Base-by-base conservation (phyloP, 2,329 filamentous ascomycete species). In the Sporothrix phasma region DNA sequence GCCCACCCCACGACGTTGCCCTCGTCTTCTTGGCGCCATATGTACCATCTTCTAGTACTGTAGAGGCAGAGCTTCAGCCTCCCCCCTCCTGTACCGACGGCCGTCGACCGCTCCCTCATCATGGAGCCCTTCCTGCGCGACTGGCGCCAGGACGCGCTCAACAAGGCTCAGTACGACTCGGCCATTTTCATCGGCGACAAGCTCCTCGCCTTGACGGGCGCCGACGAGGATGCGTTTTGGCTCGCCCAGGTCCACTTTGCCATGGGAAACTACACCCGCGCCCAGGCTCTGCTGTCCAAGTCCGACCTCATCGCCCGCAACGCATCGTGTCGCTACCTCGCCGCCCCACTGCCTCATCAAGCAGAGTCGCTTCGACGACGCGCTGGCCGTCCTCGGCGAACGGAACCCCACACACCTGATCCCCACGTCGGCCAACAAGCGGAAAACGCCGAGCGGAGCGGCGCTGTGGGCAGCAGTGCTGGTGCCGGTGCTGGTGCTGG, bases 101-200 rank as follows among this genome's bases (percentile, higher is more conserved):
- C 8, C 24, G n/a, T 24, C 19, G n/a, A 37, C 29, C 3, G 3
- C 19, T 1, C 31, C 26, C 22, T 22, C 37, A 41, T 4, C 37
- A 97, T 99, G 94, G 92, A 97, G 80, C 87, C 86, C 72, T 97
- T 93, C 76, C 83, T 99, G 73, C 88, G 92, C 74, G 88, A 90
- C 72, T 99, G 94, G 94, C 85, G 92, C 73, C 90, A 96, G 77
- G 92, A 97, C 79, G 92, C 93, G 73, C 81, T 96, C 72, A 93
- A 96, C 77, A 94, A 95, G 76, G 91, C 94, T 68, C 94, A 99
- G 74, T 92, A 97, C 75, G 93, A 97, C 69, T 90, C 93, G 39
- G 94, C 94, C 72, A 93, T 97, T 71, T 97, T 96, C 74, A 91
- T 97, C 68, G 94, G 92, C 68, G 94, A 99, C 81, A 99, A 99